Evolutionary conservation across 2,329 filamentous ascomycete genomes (phyloP).

Genomic region (Byssoonygena ceratinophila): DNA sequence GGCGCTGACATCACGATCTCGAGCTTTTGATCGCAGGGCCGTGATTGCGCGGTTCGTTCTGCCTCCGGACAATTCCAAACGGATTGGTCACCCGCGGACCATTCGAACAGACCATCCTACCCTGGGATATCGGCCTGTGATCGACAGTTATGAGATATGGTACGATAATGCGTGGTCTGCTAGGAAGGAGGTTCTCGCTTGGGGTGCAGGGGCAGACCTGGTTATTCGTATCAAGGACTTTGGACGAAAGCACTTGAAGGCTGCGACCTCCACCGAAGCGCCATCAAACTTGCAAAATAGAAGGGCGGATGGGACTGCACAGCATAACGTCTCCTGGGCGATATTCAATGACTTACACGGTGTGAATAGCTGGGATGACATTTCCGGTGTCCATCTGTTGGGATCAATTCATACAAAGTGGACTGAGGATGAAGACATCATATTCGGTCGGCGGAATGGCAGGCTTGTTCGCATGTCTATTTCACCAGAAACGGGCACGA

Average conservation of each 20-base stretch:
- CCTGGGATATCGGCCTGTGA: slow-evolving; percentile 48
- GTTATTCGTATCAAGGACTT: slow-evolving; percentile 41
- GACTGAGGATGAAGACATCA: slow-evolving; percentile 37
- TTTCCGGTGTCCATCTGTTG: slow-evolving; percentile 47
- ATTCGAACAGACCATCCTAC: slow-evolving; percentile 40
- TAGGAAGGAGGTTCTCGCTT: slow-evolving; percentile 47
- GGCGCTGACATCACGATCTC: slow-evolving; percentile 46
- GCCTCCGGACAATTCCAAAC: slow-evolving; percentile 34
- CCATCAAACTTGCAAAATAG: neutral
- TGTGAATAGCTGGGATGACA: slow-evolving; percentile 48
- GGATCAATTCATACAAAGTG: slow-evolving; percentile 31
- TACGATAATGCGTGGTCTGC: slow-evolving; percentile 37
- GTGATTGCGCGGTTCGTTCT: slow-evolving; percentile 46
- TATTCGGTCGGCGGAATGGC: slow-evolving; percentile 49
- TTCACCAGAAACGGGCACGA: slow-evolving; percentile 23
- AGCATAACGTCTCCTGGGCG: slow-evolving; percentile 37
- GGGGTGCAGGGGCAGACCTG: slow-evolving; percentile 51
- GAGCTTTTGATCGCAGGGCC: slow-evolving; percentile 48
- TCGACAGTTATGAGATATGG: slow-evolving; percentile 49
- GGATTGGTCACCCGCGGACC: slow-evolving; percentile 27
- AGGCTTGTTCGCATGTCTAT: slow-evolving; percentile 37
- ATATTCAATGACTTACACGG: slow-evolving; percentile 44
- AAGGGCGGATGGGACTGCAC: slow-evolving; percentile 6
- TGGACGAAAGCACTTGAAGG: slow-evolving; percentile 20
- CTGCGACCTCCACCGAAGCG: neutral